These are phyloP conservation scores for Wickerhamiella spandovensis DNA, from an alignment of 805 yeast genomes.

Conservation along the genomic window DNA sequence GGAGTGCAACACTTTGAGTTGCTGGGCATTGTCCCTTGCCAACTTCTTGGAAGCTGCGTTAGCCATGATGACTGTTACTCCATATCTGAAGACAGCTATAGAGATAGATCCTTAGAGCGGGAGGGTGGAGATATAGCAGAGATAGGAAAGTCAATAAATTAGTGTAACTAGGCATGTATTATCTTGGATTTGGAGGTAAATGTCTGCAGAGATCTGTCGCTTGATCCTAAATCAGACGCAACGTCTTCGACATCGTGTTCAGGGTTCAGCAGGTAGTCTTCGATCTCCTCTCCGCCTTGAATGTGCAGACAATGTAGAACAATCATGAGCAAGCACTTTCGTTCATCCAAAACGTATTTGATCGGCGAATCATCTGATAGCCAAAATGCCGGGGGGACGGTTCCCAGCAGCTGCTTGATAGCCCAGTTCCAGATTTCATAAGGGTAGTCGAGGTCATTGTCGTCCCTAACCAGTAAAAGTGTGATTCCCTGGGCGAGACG, in stretches of 20 bases:
- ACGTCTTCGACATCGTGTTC: background rate
- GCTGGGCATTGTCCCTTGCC: slow-evolving; percentile 25
- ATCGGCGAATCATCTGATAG: slow-evolving; percentile 15
- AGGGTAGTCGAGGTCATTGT: background rate
- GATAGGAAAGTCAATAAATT: too few relatives aligned
- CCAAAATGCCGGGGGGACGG: slow-evolving; percentile 11
- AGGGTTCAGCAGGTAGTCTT: background rate
- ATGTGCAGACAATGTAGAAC: background rate
- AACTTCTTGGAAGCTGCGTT: slow-evolving; percentile 32
- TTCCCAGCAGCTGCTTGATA: slow-evolving; percentile 1
- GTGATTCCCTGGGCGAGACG: slow-evolving; percentile 1
- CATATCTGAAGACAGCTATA: too few relatives aligned
- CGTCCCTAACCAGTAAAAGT: background rate
- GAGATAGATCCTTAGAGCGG: too few relatives aligned
- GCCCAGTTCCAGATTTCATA: slow-evolving; percentile 9
- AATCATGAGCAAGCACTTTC: slow-evolving; percentile 4
- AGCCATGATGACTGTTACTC: slow-evolving; percentile 24
- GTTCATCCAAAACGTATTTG: slow-evolving; percentile 1
- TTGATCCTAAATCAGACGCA: background rate
- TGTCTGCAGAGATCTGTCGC: background rate
- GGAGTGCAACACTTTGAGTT: slow-evolving; percentile 24
- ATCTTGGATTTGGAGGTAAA: background rate
- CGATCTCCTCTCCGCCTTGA: background rate
- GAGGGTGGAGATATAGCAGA: too few relatives aligned
- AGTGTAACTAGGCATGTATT: too few relatives aligned